These are phyloP conservation scores for Taxawa tesnikishii DNA, from an alignment of 2,329 filamentous ascomycete species.

Conservation along the genomic window DNA sequence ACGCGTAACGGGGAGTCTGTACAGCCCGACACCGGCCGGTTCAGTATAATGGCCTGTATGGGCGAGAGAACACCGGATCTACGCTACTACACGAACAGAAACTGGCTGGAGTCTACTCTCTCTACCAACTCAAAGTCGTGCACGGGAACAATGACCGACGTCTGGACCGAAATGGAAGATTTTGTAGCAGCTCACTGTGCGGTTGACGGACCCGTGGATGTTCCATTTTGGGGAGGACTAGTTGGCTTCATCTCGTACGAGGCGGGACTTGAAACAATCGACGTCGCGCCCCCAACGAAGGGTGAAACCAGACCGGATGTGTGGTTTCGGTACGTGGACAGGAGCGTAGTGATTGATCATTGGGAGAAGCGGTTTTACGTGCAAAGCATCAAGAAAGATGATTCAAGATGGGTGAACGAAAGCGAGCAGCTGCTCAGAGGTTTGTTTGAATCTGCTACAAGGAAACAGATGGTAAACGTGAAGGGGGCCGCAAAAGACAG, in stretches of 20 bases:
- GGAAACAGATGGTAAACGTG: neutral
- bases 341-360: slow-evolving; percentile 69
- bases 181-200: slow-evolving; percentile 25
- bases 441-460: too few relatives aligned
- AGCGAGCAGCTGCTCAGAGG: neutral
- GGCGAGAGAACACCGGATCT: slow-evolving; percentile 36
- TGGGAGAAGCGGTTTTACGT: slow-evolving; percentile 47
- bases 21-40: slow-evolving; percentile 43
- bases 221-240: slow-evolving; percentile 69
- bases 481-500: neutral
- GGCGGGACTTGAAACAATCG: slow-evolving; percentile 54
- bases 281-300: slow-evolving; percentile 27
- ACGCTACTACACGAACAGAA: slow-evolving; percentile 12
- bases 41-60: slow-evolving; percentile 62
- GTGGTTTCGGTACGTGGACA: slow-evolving; percentile 63
- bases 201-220: slow-evolving; percentile 19
- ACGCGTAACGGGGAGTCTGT: slow-evolving; percentile 27
- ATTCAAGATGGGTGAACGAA: slow-evolving; percentile 18
- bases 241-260: slow-evolving; percentile 81
- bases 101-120: slow-evolving; percentile 1
- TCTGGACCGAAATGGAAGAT: slow-evolving; percentile 16
- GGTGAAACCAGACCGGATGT: slow-evolving; percentile 50
- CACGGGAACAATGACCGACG: slow-evolving; percentile 2
- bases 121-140: neutral
- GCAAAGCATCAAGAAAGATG: slow-evolving; percentile 48